These are phyloP conservation scores for Moesziomyces sp. DNA, from an alignment of 1,284 basidiomycete genomes.

Conservation along the genomic window DNA sequence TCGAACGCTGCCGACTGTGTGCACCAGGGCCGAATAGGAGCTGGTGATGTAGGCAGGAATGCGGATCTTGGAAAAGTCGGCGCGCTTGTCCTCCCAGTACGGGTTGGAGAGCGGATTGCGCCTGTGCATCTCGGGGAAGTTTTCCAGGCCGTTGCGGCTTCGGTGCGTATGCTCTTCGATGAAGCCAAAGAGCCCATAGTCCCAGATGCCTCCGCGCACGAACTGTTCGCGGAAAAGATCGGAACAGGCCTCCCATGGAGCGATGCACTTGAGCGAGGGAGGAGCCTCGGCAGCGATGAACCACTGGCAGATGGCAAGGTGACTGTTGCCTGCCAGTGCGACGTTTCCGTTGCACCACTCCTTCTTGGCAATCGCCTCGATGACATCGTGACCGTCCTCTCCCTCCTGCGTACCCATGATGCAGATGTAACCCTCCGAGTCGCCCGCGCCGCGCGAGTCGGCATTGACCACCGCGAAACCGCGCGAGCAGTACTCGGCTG, in stretches of 20 bases:
- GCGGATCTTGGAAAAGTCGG: conserved; percentile 9
- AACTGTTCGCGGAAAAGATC: conserved; percentile 9
- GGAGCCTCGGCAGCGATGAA: conserved; percentile 6
- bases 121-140: conserved; percentile 3
- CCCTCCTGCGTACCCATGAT: conserved; percentile 8
- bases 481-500: conserved; percentile 49
- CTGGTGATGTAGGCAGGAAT: conserved; percentile 7
- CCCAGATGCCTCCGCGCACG: conserved; percentile 4
- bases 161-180: conserved; percentile 8
- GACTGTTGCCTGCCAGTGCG: conserved; percentile 7
- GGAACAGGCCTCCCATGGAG: conserved; percentile 10
- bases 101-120: conserved; percentile 6
- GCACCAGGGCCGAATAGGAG: conserved; percentile 2
- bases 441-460: conserved; percentile 44
- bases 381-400: conserved; percentile 8
- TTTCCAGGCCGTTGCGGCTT: conserved; percentile 7
- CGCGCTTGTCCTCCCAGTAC: conserved; percentile 3
- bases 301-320: conserved; percentile 17
- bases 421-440: conserved; percentile 43
- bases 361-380: conserved; percentile 7
- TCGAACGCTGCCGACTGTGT: conserved; percentile 6
- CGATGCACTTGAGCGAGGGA: conserved; percentile 7
- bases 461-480: conserved; percentile 60
- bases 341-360: conserved; percentile 17
- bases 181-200: neutral